These are phyloP conservation scores for Pseudomassariella vexata DNA, from an alignment of 2,329 filamentous ascomycete genomes.

Conservation along the genomic window DNA sequence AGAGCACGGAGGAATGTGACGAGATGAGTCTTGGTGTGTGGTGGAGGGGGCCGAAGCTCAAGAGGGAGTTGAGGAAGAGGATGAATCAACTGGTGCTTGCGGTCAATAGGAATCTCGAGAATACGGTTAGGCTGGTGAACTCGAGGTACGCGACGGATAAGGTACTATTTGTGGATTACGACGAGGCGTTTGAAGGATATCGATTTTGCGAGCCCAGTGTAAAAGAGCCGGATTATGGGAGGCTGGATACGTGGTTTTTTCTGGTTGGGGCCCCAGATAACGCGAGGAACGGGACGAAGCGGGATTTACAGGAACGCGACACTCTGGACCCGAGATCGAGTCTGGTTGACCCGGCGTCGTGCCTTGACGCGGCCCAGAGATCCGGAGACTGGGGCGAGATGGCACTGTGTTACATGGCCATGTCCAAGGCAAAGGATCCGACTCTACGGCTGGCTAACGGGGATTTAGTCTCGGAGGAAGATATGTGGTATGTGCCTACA, in stretches of 20 bases:
- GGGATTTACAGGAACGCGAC: conserved; percentile 5
- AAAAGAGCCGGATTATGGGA: conserved; percentile 36
- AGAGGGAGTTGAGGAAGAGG: conserved; percentile 27
- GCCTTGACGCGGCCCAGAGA: conserved; percentile 25
- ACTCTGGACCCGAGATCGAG: conserved; percentile 23
- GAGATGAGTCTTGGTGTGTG: conserved; percentile 39
- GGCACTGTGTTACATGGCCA: conserved; percentile 39
- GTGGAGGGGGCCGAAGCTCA: conserved; percentile 36
- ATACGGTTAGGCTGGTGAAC: conserved; percentile 30
- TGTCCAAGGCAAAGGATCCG: conserved; percentile 29
- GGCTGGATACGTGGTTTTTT: conserved; percentile 42
- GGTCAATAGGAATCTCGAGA: conserved; percentile 33
- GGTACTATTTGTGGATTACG: conserved; percentile 40
- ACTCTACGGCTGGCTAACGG: conserved; percentile 23
- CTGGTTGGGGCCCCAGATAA: conserved; percentile 39
- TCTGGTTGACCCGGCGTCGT: conserved; percentile 30
- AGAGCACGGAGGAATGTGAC: conserved; percentile 35
- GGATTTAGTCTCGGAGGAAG: conserved; percentile 21
- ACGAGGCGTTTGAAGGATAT: conserved; percentile 36
- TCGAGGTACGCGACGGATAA: conserved; percentile 27
- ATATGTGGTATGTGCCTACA: conserved; percentile 41
- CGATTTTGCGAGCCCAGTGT: conserved; percentile 35
- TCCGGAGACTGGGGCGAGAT: conserved; percentile 37
- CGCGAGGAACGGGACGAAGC: conserved; percentile 16
- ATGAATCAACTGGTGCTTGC: conserved; percentile 39